phyloP scores from a whole-genome alignment of 768 basidiomycete species.

The Mycena rebaudengoi region DNA sequence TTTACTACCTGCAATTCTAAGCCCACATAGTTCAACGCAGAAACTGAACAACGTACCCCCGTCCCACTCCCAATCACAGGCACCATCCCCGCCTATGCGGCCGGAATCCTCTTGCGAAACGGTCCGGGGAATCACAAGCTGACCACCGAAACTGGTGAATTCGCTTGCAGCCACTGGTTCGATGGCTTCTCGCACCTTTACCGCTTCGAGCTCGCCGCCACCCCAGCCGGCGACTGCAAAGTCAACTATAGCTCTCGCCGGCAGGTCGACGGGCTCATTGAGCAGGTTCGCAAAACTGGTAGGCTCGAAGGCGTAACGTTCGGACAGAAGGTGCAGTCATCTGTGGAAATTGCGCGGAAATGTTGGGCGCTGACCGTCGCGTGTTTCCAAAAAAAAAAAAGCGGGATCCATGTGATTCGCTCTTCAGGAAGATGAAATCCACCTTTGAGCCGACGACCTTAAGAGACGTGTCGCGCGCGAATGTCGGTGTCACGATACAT shows the following conservation, averaged over 20 bases:
- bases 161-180: slow-evolving; percentile 36
- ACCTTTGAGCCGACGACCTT: slow-evolving; percentile 3
- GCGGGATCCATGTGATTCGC: slow-evolving; percentile 33
- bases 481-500: slow-evolving; percentile 30
- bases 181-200: slow-evolving; percentile 51
- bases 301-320: slow-evolving; percentile 23
- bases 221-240: slow-evolving; percentile 14
- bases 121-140: slow-evolving; percentile 39
- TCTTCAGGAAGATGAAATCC: slow-evolving; percentile 37
- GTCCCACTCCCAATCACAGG: slow-evolving; percentile 31
- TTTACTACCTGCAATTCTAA: not conserved
- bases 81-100: slow-evolving; percentile 43
- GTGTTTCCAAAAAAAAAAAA: too few relatives aligned
- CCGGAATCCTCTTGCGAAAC: slow-evolving; percentile 47
- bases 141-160: not conserved
- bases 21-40: not conserved
- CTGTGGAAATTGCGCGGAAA: too few relatives aligned
- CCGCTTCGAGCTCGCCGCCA: slow-evolving; percentile 45
- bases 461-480: slow-evolving; percentile 3
- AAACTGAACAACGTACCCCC: slow-evolving; percentile 27
- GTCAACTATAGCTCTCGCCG: slow-evolving; percentile 46
- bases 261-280: slow-evolving; percentile 38
- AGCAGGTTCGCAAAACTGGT: slow-evolving; percentile 29
- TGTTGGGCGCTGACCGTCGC: too few relatives aligned
- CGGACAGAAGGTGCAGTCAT: too few relatives aligned